Evolutionary conservation across 108 stramenopile genomes (phyloP).

Genomic region (Fragilariopsis cylindrus): DNA sequence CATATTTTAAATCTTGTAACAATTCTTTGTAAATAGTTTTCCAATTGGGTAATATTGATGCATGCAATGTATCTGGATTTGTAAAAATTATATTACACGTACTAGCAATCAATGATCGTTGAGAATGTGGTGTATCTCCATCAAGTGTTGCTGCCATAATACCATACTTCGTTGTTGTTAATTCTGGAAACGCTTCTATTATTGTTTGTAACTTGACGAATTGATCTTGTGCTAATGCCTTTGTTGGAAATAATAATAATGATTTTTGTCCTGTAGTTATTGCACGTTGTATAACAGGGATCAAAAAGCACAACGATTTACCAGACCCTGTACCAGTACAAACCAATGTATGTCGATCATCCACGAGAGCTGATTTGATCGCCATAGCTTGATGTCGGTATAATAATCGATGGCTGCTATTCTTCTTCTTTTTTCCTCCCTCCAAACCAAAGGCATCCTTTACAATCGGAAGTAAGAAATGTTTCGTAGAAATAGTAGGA

Average conservation of each 20-base stretch:
- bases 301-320: slow-evolving; percentile 83
- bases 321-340: slow-evolving; percentile 90
- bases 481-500: not conserved
- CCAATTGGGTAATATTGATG: slow-evolving; percentile 90
- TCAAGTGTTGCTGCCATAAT: slow-evolving; percentile 73
- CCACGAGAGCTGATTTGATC: slow-evolving; percentile 62
- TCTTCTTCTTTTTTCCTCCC: slow-evolving; percentile 14
- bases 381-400: slow-evolving; percentile 87
- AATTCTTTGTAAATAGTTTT: slow-evolving; percentile 55
- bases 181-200: slow-evolving; percentile 33
- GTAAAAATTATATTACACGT: slow-evolving; percentile 87
- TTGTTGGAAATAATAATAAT: slow-evolving; percentile 94
- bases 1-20: slow-evolving; percentile 62
- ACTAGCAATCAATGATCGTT: slow-evolving; percentile 63
- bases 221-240: slow-evolving; percentile 98
- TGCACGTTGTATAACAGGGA: slow-evolving; percentile 77
- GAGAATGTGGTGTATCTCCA: slow-evolving; percentile 76
- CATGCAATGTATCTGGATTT: slow-evolving; percentile 98
- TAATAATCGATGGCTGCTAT: slow-evolving; percentile 25
- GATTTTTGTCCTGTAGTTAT: slow-evolving; percentile 44
- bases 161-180: slow-evolving; percentile 12
- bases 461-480: not conserved
- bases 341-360: slow-evolving; percentile 68
- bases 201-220: slow-evolving; percentile 63
- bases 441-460: not conserved